A percentile compares a stretch with the other conserved stretches of the same genome.
Conservation (phyloP, 441 rosid species). For the Macaranga tanarius region DNA sequence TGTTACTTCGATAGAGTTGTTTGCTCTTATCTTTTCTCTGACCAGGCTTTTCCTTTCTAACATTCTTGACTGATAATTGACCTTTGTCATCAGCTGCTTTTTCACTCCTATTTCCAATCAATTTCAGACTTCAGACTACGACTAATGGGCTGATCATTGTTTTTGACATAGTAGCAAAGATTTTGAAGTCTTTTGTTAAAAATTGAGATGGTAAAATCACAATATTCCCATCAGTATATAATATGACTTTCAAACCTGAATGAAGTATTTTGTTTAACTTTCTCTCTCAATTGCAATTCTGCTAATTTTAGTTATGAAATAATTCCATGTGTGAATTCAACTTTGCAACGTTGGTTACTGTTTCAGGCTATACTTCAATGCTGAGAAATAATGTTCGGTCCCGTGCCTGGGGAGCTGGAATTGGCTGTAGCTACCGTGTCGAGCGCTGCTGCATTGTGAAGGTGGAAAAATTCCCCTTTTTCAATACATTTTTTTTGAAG, state of each 20-base stretch:
- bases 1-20: not conserved
- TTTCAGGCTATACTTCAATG: conserved; percentile 80
- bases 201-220: not conserved
- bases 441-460: conserved; percentile 96
- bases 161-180: not conserved
- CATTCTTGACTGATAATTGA: not conserved
- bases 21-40: not conserved
- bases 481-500: not conserved
- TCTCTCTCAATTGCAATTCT: not conserved
- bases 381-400: conserved; percentile 97
- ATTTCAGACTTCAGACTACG: not conserved
- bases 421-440: conserved; percentile 92
- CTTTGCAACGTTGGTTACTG: conserved; percentile 20
- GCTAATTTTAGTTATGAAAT: not conserved
- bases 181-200: not conserved
- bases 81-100: not conserved
- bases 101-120: not conserved
- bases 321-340: too few relatives aligned
- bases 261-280: not conserved
- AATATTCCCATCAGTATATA: not conserved
- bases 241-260: not conserved
- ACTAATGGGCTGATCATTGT: not conserved
- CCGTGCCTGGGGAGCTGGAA: conserved; percentile 99
- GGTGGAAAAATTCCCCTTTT: conserved; percentile 45
- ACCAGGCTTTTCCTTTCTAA: not conserved